phyloP scores from a whole-genome alignment of 192 early-diverging fungal species.

The Piromyces finnis region DNA sequence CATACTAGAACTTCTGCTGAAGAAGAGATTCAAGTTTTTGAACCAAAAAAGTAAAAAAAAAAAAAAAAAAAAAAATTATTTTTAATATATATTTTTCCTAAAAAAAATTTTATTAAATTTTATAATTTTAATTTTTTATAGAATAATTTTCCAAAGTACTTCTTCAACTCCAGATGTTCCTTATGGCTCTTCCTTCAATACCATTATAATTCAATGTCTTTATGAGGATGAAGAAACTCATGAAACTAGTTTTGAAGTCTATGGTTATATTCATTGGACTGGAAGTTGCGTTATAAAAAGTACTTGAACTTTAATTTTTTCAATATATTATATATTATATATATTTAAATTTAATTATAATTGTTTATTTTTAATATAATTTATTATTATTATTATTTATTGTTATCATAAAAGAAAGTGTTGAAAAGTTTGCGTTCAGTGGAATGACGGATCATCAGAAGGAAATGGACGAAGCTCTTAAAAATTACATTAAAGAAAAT shows the following conservation, averaged over 20 bases:
- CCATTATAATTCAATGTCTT: neutral
- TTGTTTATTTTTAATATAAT: too few species aligned
- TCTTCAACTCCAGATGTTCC: neutral
- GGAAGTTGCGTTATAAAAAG: neutral
- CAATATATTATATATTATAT: too few species aligned
- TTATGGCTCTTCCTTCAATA: neutral
- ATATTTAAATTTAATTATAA: too few species aligned
- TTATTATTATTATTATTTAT: too few species aligned
- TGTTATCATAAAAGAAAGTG: neutral
- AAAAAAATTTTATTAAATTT: too few species aligned
- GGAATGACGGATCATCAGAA: neutral
- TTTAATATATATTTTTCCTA: too few species aligned
- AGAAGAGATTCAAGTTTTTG: neutral
- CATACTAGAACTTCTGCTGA: neutral
- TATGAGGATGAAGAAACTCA: neutral
- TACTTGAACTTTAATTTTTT: too few species aligned
- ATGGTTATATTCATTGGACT: neutral
- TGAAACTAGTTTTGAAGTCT: neutral
- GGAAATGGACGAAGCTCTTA: neutral
- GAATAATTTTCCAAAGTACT: neutral
- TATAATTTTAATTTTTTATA: neutral
- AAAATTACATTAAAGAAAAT: neutral
- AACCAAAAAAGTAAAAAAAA: neutral
- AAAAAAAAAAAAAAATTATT: too few species aligned
- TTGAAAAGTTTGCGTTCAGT: neutral